Evolutionary conservation across 495 filamentous ascomycete species (phyloP).

Genomic region (Aspergillus biplanus): DNA sequence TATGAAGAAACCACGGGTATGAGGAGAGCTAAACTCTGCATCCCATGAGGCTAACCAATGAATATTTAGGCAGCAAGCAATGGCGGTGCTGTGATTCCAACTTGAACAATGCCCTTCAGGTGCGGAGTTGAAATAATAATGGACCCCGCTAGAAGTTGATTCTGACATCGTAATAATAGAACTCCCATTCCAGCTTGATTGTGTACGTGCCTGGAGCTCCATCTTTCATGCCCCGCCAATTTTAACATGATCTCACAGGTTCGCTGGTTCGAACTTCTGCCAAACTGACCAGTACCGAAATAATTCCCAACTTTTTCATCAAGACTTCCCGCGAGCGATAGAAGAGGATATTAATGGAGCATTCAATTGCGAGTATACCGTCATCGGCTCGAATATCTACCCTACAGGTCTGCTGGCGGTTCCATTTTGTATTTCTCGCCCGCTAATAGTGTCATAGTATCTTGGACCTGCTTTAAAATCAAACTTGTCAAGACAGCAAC

Average conservation of each 20-base stretch:
- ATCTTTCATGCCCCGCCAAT: neutral
- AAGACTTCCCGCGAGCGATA: constrained; percentile 1
- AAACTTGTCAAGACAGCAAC: constrained; percentile 3
- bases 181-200: neutral
- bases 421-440: neutral
- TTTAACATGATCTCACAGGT: neutral
- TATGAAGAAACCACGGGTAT: constrained; percentile 4
- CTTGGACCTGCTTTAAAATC: constrained; percentile 20
- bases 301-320: constrained; percentile 4
- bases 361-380: constrained; percentile 12
- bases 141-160: neutral
- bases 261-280: neutral
- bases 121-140: neutral
- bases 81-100: neutral
- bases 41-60: neutral
- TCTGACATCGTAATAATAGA: neutral
- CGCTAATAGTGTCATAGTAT: neutral
- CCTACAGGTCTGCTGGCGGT: neutral
- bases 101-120: neutral
- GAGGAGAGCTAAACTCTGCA: neutral
- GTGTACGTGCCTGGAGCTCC: neutral
- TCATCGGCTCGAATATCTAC: neutral
- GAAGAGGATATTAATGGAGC: constrained; percentile 13
- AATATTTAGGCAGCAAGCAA: neutral
- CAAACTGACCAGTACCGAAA: neutral